Evolutionary conservation across 2,329 filamentous ascomycete species (phyloP), one percentile per base, ranked within the genome.

Genomic region (Ceratocystis destructans): DNA sequence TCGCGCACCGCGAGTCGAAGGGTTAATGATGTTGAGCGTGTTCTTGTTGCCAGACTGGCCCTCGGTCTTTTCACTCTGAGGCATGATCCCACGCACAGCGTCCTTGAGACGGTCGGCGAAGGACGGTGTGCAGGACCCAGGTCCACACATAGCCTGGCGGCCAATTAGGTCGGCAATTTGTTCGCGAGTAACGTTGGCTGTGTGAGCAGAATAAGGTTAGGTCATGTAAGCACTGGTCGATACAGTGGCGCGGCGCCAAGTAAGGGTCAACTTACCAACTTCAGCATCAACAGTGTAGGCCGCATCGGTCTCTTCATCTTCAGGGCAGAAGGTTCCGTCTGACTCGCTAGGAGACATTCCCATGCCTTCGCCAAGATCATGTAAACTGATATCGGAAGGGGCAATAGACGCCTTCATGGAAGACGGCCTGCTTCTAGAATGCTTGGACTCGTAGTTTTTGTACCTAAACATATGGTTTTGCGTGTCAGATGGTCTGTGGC

Each of bases 381-480:
- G 61, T 46, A 67, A 44, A n/a, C 67, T 68, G 15, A 61, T 22
- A 4, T 64, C 65, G 4, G 67, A 68, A 5, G 67, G 67, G 2
- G 67, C 64, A 62, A 68, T 68, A 17, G 64, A 68, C 5, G 44
- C 67, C 45, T 68, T 68, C 64, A 66, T 68, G 22, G 67, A 68
- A 0, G 67, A 68, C 5, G 67, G 67, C 37, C 67, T 66, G 20
- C 64, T 66, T 33, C 59, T 50, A 15, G 50, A 61, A 63, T 48
- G 62, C 48, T 64, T 67, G 28, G 71, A 69, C 69, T 80, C 75
- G 66, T 78, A 80, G 70, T 77, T 77, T 68, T 76, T 77, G 73
- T 74, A 79, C 77, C 77, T 79, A 64, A n/a, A 33, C 8, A 25
- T 33, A 17, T 12, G 25, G 15, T 46, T 59, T n/a, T 41, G 37